These are phyloP conservation scores for Microbotryum saponariae DNA, from an alignment of 1,284 basidiomycete species.

Conservation along the genomic window DNA sequence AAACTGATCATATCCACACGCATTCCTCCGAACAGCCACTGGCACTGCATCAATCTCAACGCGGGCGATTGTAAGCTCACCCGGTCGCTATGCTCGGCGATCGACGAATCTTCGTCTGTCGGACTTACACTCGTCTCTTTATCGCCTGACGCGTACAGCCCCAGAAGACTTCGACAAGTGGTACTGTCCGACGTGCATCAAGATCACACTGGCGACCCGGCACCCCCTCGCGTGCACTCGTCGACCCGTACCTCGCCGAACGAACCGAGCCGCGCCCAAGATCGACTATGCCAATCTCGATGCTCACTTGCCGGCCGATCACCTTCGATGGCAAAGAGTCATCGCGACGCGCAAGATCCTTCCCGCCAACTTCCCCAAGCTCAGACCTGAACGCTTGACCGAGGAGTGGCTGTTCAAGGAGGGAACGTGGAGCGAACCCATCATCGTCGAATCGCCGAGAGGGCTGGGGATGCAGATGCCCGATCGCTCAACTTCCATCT, in stretches of 20 bases:
- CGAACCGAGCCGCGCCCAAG: conserved; percentile 10
- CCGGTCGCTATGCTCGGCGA: background rate
- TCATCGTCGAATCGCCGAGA: conserved; percentile 63
- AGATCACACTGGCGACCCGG: background rate
- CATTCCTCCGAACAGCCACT: conserved; percentile 10
- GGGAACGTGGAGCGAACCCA: conserved; percentile 62
- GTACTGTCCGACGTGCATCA: conserved; percentile 16
- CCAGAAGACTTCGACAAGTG: conserved; percentile 22
- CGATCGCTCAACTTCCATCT: conserved; percentile 55
- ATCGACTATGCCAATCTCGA: conserved; percentile 68
- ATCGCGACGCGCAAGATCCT: conserved; percentile 55
- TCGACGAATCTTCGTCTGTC: background rate
- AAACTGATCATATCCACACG: background rate
- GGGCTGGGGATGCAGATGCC: conserved; percentile 84
- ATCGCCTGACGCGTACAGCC: background rate
- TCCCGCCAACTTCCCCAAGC: conserved; percentile 55
- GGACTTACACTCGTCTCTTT: background rate
- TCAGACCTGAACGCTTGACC: conserved; percentile 58
- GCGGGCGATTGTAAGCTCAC: conserved; percentile 8
- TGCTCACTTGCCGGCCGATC: conserved; percentile 46
- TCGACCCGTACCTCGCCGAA: conserved; percentile 17
- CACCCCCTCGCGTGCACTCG: conserved; percentile 7
- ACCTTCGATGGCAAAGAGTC: conserved; percentile 58
- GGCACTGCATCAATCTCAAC: conserved; percentile 15
- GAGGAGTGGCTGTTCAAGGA: conserved; percentile 64